A percentile compares a stretch with the other conserved stretches of the same genome.
Evolutionary conservation across 768 basidiomycete genomes (phyloP).

Genomic region (Rhodotorula paludigena): DNA sequence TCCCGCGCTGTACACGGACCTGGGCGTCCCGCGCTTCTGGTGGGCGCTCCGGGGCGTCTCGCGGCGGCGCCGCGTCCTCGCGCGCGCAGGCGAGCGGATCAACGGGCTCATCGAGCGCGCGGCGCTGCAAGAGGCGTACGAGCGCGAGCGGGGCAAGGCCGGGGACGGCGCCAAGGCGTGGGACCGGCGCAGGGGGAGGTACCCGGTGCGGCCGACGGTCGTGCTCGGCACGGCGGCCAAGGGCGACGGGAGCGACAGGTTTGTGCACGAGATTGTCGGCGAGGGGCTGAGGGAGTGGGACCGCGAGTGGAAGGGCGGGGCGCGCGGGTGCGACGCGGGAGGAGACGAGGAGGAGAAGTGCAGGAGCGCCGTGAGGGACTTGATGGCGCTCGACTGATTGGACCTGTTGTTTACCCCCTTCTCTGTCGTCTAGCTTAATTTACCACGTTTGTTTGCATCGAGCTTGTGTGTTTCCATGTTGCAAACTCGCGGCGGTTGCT

Average conservation of each 20-base stretch:
- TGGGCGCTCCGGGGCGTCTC: slow-evolving; percentile 20
- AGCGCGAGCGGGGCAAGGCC: slow-evolving; percentile 17
- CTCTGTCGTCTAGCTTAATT: neutral
- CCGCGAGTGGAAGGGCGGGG: slow-evolving; percentile 23
- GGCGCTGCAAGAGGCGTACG: slow-evolving; percentile 25
- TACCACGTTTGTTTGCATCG: too few species aligned
- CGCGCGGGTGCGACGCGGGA: slow-evolving; percentile 7
- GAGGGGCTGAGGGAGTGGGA: slow-evolving; percentile 29
- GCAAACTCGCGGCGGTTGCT: too few species aligned
- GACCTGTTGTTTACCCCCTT: neutral
- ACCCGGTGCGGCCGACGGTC: slow-evolving; percentile 34
- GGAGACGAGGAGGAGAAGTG: slow-evolving; percentile 20
- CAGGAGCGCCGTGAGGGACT: slow-evolving; percentile 7
- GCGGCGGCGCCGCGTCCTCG: slow-evolving; percentile 12
- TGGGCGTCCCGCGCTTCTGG: slow-evolving; percentile 12
- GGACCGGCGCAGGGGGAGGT: slow-evolving; percentile 17
- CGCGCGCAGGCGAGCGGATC: slow-evolving; percentile 13
- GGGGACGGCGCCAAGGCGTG: slow-evolving; percentile 29
- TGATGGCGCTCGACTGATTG: slow-evolving; percentile 27
- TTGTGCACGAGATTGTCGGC: slow-evolving; percentile 32
- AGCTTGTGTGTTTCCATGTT: neutral
- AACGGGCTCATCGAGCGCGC: slow-evolving; percentile 26
- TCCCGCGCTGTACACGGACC: slow-evolving; percentile 17
- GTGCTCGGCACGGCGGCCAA: slow-evolving; percentile 17
- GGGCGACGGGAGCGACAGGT: slow-evolving; percentile 10